Evolutionary conservation across 345 rosid genomes (phyloP).

Genomic region (Turritis glabra): DNA sequence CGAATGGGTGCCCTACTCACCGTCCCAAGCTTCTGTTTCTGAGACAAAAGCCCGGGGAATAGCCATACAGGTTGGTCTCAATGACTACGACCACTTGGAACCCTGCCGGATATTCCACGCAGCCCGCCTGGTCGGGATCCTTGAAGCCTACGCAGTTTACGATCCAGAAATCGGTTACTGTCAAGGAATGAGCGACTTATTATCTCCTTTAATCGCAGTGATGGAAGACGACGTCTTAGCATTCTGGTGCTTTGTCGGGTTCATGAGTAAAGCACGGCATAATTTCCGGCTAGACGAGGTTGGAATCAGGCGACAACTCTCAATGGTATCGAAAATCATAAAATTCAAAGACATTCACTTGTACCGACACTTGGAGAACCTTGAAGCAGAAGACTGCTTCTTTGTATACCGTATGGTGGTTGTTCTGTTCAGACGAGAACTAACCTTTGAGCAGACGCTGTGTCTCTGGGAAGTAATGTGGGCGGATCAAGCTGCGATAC

Average conservation of each 20-base stretch:
- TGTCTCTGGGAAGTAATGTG: conserved; percentile 98
- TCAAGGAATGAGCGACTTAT: conserved; percentile 97
- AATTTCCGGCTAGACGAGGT: conserved; percentile 93
- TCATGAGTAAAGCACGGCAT: conserved; percentile 93
- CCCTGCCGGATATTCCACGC: conserved; percentile 81
- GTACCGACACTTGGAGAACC: conserved; percentile 86
- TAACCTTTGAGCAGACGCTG: conserved; percentile 80
- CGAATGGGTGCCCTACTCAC: conserved; percentile 74
- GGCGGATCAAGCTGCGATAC: conserved; percentile 92
- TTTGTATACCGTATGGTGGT: conserved; percentile 97
- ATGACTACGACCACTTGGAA: conserved; percentile 78
- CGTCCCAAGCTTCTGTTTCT: conserved; percentile 66
- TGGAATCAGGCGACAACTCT: conserved; percentile 84
- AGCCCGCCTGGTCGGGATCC: conserved; percentile 80
- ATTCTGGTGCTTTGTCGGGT: conserved; percentile 91
- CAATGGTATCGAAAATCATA: conserved; percentile 81
- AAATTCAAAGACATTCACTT: conserved; percentile 75
- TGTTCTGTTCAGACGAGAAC: conserved; percentile 82
- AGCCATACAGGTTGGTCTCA: conserved; percentile 72
- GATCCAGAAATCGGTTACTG: conserved; percentile 89
- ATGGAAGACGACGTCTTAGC: conserved; percentile 81
- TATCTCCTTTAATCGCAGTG: conserved; percentile 76
- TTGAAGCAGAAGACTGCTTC: conserved; percentile 88
- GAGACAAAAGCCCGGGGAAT: conserved; percentile 52
- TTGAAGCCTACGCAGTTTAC: conserved; percentile 85